Conservation (phyloP, 192 early-diverging fungal species). For the Podila verticillata region DNA sequence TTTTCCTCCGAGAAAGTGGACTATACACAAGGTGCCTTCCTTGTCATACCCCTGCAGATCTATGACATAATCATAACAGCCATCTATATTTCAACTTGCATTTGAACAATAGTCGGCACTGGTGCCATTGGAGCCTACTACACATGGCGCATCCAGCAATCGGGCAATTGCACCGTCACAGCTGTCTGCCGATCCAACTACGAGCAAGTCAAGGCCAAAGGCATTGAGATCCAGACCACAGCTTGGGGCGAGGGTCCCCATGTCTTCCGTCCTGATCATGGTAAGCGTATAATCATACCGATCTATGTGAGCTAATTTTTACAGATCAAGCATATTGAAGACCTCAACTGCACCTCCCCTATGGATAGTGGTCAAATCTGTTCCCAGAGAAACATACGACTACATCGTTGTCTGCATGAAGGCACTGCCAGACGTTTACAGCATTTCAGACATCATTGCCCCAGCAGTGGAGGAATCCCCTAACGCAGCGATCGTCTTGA, state of each 20-base stretch:
- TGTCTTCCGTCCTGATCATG: conserved; percentile 61
- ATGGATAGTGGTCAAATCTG: conserved; percentile 51
- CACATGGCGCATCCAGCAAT: conserved; percentile 69
- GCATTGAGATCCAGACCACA: conserved; percentile 65
- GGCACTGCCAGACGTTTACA: conserved; percentile 69
- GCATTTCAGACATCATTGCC: conserved; percentile 65
- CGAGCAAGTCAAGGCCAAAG: conserved; percentile 57
- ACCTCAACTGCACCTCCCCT: neutral
- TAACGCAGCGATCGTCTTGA: conserved; percentile 67
- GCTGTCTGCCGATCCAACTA: conserved; percentile 79
- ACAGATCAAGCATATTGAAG: neutral
- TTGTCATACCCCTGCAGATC: neutral
- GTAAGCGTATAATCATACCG: conserved; percentile 23
- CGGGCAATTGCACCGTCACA: conserved; percentile 56
- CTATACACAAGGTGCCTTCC: neutral
- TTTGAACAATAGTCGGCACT: conserved; percentile 64
- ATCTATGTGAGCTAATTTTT: neutral
- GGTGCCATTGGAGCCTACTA: conserved; percentile 76
- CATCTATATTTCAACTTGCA: neutral
- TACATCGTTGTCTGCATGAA: conserved; percentile 74
- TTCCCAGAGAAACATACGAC: conserved; percentile 60
- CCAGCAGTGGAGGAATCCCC: conserved; percentile 58
- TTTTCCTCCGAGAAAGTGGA: neutral
- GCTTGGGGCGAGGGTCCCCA: conserved; percentile 63
- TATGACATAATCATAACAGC: neutral